These are phyloP conservation scores for Suillus subluteus DNA, from an alignment of 768 basidiomycete genomes.

Conservation along the genomic window DNA sequence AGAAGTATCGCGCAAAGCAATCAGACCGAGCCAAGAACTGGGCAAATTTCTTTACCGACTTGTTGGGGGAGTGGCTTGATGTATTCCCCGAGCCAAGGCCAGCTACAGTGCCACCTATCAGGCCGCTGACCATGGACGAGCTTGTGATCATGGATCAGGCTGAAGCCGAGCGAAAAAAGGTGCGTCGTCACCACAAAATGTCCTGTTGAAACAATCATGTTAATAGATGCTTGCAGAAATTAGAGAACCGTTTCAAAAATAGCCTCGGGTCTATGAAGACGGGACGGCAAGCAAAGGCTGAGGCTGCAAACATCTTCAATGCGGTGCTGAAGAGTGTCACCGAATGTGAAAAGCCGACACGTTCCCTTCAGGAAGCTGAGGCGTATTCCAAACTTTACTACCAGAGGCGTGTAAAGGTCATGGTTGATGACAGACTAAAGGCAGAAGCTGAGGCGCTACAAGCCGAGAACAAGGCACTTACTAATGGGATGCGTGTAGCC, in stretches of 20 bases:
- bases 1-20: background rate
- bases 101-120: background rate
- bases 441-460: background rate
- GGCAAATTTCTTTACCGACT: slow-evolving; percentile 2
- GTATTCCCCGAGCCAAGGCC: background rate
- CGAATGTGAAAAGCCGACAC: background rate
- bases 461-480: background rate
- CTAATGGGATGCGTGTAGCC: background rate
- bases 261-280: background rate
- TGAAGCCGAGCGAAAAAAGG: background rate
- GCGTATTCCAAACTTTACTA: slow-evolving; percentile 2
- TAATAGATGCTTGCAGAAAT: background rate
- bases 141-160: background rate
- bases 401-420: background rate
- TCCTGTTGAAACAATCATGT: background rate
- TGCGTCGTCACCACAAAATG: background rate
- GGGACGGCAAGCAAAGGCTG: background rate
- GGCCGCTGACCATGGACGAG: background rate
- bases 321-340: background rate
- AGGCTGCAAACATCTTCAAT: background rate
- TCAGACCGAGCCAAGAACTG: background rate
- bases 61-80: background rate
- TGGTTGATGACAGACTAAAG: background rate
- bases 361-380: background rate
- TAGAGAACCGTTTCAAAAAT: background rate